Base-by-base conservation (phyloP, 2,329 filamentous ascomycete species). In the Mycosphaerelloides madeirae region DNA sequence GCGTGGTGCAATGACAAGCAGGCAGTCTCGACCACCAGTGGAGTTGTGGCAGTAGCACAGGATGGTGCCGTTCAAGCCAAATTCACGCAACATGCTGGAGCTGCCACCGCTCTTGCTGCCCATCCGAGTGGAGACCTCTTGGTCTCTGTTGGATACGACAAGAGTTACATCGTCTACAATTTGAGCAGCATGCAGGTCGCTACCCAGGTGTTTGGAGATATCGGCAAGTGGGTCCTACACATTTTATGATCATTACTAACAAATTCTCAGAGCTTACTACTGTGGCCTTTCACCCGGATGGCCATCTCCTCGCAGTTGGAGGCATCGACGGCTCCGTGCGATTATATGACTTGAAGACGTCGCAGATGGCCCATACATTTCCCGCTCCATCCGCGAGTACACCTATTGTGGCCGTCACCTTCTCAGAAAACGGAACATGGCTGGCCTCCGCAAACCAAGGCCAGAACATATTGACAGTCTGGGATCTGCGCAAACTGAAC, bases 401-500 rank as follows among this genome's bases (percentile, higher is more conserved):
- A 16, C 81, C 89, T 0, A 77, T 96, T 3, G 80, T 86, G 57
- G 79, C 81, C 9, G 71, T 98, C 31, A 76, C 79, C 46, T 98
- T 98, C 69, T 96, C 90, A 0, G 93, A 98, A 67, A 98, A 98
- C 58, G 93, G 93, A 18, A 95, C 87, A 59, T 97, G 90, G 87
- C 83, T 98, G 53, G 91, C 91, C 1, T 85, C 88, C 4, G 83
- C 84, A 6, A 81, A 84, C 46, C 83, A 88, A 65, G 83, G 81
- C 22, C 86, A 89, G 53, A 85, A 81, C 16, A 83, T 76, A 18
- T 83, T 95, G 29, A 86, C 86, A 8, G 81, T 97, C 43, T 97
- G 94, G 75, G 91, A 97, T 66, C 76, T 98, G 49, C 84, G 93
- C 57, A 96, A 95, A 69, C 82, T 85, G 14, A 83, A 83, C 4